Evolutionary conservation across 192 early-diverging fungal species (phyloP).

Genomic region (Backusella liffmaniae): DNA sequence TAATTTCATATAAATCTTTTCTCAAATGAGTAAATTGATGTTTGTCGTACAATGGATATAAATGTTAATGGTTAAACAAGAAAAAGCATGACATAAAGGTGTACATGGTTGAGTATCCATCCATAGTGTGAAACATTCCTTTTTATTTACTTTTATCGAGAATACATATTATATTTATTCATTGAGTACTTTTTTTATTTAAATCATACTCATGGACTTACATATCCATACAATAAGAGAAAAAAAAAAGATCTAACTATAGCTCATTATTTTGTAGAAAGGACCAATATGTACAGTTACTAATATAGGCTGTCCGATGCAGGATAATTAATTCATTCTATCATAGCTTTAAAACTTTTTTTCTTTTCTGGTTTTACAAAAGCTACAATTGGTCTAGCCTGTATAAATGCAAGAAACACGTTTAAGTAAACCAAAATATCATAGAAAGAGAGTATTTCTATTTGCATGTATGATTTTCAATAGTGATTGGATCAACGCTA

Average conservation of each 20-base stretch:
- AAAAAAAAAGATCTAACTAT: background rate
- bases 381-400: background rate
- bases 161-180: background rate
- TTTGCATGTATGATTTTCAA: background rate
- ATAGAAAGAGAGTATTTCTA: too few species aligned
- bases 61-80: background rate
- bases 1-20: background rate
- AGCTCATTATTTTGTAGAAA: background rate
- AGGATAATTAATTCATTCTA: background rate
- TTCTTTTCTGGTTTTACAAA: background rate
- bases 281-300: background rate
- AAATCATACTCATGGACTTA: background rate
- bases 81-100: background rate
- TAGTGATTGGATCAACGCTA: background rate
- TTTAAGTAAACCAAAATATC: too few species aligned
- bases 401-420: background rate
- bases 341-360: background rate
- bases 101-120: background rate
- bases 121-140: background rate
- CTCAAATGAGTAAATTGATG: background rate
- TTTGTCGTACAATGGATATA: background rate
- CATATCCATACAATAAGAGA: background rate
- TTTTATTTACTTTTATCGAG: background rate
- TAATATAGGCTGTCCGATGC: background rate
- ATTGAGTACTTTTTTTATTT: background rate